Percentiles rank a stretch among this genome's conserved stretches.
Conservation (phyloP, 768 basidiomycete genomes). For the Phaeolepiota aurea region DNA sequence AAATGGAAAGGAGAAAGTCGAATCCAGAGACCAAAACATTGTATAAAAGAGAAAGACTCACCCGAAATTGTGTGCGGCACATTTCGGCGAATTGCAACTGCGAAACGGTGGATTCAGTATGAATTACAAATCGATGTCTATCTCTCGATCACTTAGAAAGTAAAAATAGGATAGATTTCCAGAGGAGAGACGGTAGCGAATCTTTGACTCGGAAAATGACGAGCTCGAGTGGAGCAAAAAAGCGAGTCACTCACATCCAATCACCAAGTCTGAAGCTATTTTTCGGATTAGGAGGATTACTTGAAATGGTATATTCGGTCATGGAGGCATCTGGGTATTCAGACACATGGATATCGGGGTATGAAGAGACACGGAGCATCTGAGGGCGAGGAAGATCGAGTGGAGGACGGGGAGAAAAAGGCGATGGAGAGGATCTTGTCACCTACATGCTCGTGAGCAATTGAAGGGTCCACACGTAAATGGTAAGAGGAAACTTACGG, state of each 20-base stretch:
- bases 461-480: constrained; percentile 8
- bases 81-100: constrained; percentile 62
- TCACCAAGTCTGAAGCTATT: constrained; percentile 62
- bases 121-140: constrained; percentile 8
- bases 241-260: constrained; percentile 58
- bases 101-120: constrained; percentile 12
- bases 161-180: constrained; percentile 14
- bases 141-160: constrained; percentile 10
- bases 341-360: constrained; percentile 16
- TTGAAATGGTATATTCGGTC: constrained; percentile 50
- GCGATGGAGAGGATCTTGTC: constrained; percentile 12
- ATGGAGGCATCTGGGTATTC: constrained; percentile 9
- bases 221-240: constrained; percentile 4
- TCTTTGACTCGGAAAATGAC: neutral
- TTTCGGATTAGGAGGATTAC: constrained; percentile 64
- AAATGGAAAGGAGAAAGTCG: constrained; percentile 1
- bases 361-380: constrained; percentile 17
- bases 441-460: constrained; percentile 8
- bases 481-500: constrained; percentile 9
- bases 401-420: constrained; percentile 10
- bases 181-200: neutral
- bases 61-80: constrained; percentile 84
- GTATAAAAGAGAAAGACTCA: constrained; percentile 28
- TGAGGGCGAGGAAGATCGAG: constrained; percentile 11
- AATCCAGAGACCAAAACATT: neutral